A percentile compares a stretch with the other conserved stretches of the same genome.
Evolutionary conservation across 2,329 filamentous ascomycete genomes (phyloP).

Genomic region (Cryphonectria japonica): DNA sequence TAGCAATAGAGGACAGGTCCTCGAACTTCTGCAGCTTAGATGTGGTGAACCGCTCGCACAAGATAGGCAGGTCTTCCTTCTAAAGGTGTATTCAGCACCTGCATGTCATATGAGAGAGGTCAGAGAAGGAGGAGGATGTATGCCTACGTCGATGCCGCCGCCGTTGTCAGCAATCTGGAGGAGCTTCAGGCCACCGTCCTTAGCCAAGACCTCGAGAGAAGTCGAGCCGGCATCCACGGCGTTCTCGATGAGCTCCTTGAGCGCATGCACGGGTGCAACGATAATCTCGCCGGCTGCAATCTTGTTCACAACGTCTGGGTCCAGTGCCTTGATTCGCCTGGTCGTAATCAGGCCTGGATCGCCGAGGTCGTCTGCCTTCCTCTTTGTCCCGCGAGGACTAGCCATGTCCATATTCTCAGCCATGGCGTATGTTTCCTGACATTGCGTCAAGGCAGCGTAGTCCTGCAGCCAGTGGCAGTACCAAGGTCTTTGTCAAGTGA

Average conservation of each 20-base stretch:
- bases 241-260: constrained; percentile 97
- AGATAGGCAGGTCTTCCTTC: constrained; percentile 88
- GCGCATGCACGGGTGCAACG: constrained; percentile 90
- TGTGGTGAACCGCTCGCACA: constrained; percentile 96
- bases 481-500: not conserved
- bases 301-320: constrained; percentile 95
- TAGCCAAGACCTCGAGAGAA: constrained; percentile 85
- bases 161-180: constrained; percentile 98
- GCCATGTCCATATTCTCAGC: constrained; percentile 51
- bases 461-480: too few relatives aligned
- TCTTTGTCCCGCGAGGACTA: constrained; percentile 49
- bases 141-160: constrained; percentile 83
- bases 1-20: constrained; percentile 85
- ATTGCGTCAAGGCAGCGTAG: not conserved
- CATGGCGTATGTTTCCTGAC: constrained; percentile 33
- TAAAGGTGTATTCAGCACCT: constrained; percentile 44
- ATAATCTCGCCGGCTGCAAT: constrained; percentile 99
- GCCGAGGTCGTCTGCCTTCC: constrained; percentile 48
- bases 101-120: not conserved
- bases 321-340: constrained; percentile 67
- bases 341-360: constrained; percentile 15
- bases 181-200: constrained; percentile 92
- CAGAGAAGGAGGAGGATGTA: not conserved
- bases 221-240: constrained; percentile 97
- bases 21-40: constrained; percentile 95